Evolutionary conservation across 495 filamentous ascomycete genomes (phyloP).

Genomic region (Trichoderma gamsii): DNA sequence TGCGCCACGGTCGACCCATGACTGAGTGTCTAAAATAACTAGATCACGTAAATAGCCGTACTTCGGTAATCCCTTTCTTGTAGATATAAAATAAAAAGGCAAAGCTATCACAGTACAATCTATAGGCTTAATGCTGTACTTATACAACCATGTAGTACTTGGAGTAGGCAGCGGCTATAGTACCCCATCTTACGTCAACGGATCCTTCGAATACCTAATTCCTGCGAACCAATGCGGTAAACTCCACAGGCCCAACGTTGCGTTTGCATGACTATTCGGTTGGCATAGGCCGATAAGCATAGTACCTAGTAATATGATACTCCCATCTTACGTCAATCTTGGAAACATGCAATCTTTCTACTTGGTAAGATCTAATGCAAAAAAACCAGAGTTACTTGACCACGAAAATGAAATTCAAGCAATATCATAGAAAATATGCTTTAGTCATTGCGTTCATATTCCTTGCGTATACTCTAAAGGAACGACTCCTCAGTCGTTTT

Average conservation of each 20-base stretch:
- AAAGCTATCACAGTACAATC: not conserved
- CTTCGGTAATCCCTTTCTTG: no score
- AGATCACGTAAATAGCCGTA: no score
- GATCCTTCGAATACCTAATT: not conserved
- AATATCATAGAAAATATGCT: no score
- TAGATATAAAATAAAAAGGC: not conserved
- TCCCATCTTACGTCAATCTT: not conserved
- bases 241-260: not conserved
- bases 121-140: not conserved
- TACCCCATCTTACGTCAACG: not conserved
- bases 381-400: not conserved
- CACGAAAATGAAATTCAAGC: no score
- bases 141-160: not conserved
- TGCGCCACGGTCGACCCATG: not conserved
- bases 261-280: not conserved
- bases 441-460: no score
- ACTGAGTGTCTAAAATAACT: no score
- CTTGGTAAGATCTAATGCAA: not conserved
- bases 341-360: not conserved
- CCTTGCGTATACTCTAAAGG: no score
- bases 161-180: not conserved
- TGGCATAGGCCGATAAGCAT: not conserved
- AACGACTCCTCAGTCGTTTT: no score
- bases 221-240: not conserved
- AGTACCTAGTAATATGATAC: no score